phyloP scores from a whole-genome alignment of 2,329 filamentous ascomycete species.

The Neofusicoccum kwambonambiense region DNA sequence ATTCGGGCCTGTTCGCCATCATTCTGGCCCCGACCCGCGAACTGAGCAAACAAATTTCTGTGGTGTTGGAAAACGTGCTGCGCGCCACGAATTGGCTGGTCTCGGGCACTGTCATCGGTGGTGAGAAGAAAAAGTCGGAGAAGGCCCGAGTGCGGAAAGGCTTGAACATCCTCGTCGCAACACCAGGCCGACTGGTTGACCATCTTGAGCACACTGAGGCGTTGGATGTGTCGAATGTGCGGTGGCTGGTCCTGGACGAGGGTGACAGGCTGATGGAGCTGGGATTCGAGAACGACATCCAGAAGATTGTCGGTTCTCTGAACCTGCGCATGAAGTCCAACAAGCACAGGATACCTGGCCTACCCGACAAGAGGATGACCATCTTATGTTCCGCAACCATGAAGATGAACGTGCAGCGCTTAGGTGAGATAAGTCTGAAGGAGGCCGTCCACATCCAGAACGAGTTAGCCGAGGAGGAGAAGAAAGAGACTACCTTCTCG shows the following conservation, averaged over 20 bases:
- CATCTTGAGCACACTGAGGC: conserved; percentile 91
- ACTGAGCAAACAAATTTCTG: conserved; percentile 87
- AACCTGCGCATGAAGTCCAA: conserved; percentile 62
- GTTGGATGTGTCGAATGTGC: conserved; percentile 80
- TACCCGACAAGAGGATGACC: conserved; percentile 77
- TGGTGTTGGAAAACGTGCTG: conserved; percentile 79
- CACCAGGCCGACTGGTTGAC: conserved; percentile 85
- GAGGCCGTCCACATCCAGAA: conserved; percentile 86
- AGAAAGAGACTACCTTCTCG: conserved; percentile 60
- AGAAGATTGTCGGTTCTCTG: conserved; percentile 78
- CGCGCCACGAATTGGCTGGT: conserved; percentile 94
- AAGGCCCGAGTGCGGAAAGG: conserved; percentile 93
- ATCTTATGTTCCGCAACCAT: conserved; percentile 94
- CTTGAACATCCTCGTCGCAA: conserved; percentile 92
- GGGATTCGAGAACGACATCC: conserved; percentile 92
- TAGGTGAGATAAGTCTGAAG: conserved; percentile 92
- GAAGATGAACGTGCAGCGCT: conserved; percentile 93
- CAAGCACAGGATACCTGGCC: conserved; percentile 60
- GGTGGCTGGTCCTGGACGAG: conserved; percentile 94
- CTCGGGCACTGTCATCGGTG: conserved; percentile 76
- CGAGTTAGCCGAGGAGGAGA: conserved; percentile 48
- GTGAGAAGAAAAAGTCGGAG: conserved; percentile 75
- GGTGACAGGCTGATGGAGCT: conserved; percentile 98
- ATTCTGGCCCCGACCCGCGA: conserved; percentile 93
- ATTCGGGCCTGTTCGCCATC: conserved; percentile 89